Percentiles rank a stretch among this genome's conserved stretches.
These are phyloP conservation scores for Neurospora sp. DNA, from an alignment of 495 filamentous ascomycete species.

Conservation along the genomic window DNA sequence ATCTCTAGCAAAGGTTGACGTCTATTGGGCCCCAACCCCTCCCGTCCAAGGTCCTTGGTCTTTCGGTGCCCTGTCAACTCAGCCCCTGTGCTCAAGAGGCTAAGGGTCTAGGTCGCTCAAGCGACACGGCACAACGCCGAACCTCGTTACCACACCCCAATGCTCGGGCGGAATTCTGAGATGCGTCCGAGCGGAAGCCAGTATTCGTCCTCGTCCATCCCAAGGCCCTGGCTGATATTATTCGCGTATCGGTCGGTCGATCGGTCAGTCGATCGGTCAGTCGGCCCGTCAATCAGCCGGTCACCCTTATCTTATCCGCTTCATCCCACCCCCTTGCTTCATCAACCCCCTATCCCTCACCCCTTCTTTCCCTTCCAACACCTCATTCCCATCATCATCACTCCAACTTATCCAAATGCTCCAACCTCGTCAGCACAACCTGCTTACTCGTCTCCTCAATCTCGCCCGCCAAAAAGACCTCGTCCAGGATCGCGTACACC, in stretches of 20 bases:
- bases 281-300: neutral
- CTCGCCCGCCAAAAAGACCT: slow-evolving; percentile 89
- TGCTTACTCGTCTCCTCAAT: slow-evolving; percentile 98
- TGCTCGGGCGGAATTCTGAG: neutral
- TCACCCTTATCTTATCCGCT: neutral
- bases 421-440: slow-evolving; percentile 86
- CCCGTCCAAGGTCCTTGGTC: neutral
- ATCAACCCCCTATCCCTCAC: neutral
- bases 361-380: neutral
- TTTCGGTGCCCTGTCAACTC: neutral
- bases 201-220: neutral
- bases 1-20: neutral
- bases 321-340: neutral
- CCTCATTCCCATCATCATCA: slow-evolving; percentile 26
- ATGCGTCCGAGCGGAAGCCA: neutral
- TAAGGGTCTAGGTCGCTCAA: neutral
- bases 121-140: neutral
- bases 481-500: slow-evolving; percentile 97
- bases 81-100: neutral
- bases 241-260: neutral
- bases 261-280: neutral
- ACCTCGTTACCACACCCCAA: neutral
- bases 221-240: neutral
- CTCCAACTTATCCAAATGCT: slow-evolving; percentile 94
- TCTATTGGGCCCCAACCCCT: neutral